These are phyloP conservation scores for Hibiscus syriacus DNA, from an alignment of 345 rosid species.

Conservation along the genomic window DNA sequence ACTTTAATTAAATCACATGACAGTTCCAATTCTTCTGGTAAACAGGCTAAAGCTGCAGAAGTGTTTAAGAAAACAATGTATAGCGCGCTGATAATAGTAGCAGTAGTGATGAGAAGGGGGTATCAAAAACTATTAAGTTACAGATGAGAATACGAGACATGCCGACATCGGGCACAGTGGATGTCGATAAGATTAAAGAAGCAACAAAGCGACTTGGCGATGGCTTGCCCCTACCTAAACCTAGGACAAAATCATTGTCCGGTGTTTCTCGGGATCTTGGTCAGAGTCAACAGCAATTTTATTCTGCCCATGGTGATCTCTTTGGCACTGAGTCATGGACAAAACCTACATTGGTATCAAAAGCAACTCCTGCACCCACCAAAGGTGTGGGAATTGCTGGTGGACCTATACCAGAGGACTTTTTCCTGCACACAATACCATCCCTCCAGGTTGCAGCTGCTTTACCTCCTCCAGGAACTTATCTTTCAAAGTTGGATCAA, in stretches of 20 bases:
- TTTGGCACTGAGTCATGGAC: constrained; percentile 55
- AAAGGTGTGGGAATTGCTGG: constrained; percentile 41
- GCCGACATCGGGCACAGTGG: constrained; percentile 70
- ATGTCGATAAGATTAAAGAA: constrained; percentile 90
- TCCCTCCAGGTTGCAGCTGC: constrained; percentile 83
- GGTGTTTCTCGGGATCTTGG: constrained; percentile 58
- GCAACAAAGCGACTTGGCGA: constrained; percentile 88
- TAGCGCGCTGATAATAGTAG: constrained; percentile 74
- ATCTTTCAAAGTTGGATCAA: constrained; percentile 67
- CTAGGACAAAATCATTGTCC: constrained; percentile 59
- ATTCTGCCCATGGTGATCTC: constrained; percentile 57
- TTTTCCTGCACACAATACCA: constrained; percentile 85
- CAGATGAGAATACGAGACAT: constrained; percentile 92
- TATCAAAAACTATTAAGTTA: constrained; percentile 53
- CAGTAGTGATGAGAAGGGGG: constrained; percentile 94
- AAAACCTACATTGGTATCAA: constrained; percentile 40
- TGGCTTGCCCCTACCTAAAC: constrained; percentile 58
- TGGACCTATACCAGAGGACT: constrained; percentile 88
- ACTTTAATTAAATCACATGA: constrained; percentile 41
- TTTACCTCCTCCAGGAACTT: constrained; percentile 84
- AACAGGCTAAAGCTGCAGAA: constrained; percentile 97
- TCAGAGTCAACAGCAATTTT: constrained; percentile 43
- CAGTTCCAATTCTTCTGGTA: constrained; percentile 48
- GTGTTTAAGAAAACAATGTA: constrained; percentile 95
- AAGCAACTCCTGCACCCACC: constrained; percentile 43